These are phyloP conservation scores for Penicillium bovifimosum DNA, from an alignment of 495 filamentous ascomycete species.

Conservation along the genomic window DNA sequence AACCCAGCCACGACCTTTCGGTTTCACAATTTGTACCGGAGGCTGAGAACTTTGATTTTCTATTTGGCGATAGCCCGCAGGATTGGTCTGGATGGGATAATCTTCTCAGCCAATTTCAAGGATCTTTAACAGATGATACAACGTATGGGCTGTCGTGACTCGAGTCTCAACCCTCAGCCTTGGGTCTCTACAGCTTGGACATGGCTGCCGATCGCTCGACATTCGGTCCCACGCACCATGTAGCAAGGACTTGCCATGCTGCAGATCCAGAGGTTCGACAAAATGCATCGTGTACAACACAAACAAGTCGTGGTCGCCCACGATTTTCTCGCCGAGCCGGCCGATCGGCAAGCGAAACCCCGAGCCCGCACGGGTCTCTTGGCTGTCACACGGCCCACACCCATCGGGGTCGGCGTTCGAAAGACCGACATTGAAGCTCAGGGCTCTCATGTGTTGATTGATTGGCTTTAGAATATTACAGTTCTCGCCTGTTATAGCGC, in stretches of 20 bases:
- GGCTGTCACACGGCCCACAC: background rate
- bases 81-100: conserved; percentile 36
- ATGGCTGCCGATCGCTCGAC: background rate
- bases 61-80: conserved; percentile 21
- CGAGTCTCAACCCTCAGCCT: background rate
- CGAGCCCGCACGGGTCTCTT: background rate
- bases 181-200: no score
- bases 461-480: no score
- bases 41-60: conserved; percentile 10
- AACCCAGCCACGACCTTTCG: conserved; percentile 6
- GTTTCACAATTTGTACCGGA: background rate
- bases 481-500: no score
- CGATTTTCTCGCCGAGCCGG: background rate
- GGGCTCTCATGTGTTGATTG: no score
- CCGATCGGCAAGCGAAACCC: conserved; percentile 11
- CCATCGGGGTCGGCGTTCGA: conserved; percentile 15
- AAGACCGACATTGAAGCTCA: conserved; percentile 4
- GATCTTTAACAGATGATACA: conserved; percentile 19
- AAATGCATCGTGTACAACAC: background rate
- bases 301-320: no score
- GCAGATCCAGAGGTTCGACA: background rate
- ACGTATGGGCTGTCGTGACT: conserved; percentile 5
- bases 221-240: background rate
- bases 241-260: background rate
- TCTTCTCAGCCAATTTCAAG: conserved; percentile 28